phyloP scores from a whole-genome alignment of 352 stramenopile genomes.

The Aphanomyces invadans region DNA sequence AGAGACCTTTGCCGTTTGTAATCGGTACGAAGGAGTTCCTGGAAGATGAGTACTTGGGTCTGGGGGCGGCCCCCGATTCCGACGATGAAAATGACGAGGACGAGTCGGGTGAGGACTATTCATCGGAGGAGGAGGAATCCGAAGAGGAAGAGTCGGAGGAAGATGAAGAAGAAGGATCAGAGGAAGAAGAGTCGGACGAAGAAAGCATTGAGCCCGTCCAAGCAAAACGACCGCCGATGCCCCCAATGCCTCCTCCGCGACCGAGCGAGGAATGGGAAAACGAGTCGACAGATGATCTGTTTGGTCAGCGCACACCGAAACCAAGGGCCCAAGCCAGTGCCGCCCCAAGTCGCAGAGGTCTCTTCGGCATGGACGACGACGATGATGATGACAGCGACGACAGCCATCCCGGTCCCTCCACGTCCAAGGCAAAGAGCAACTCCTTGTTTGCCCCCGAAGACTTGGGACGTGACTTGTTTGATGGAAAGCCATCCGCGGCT shows the following conservation, averaged over 20 bases:
- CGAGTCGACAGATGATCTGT: slow-evolving; percentile 34
- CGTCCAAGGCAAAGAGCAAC: background rate
- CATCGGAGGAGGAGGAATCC: slow-evolving; percentile 33
- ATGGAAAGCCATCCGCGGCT: slow-evolving; percentile 21
- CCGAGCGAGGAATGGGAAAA: slow-evolving; percentile 27
- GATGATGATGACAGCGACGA: slow-evolving; percentile 1
- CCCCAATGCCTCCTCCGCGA: slow-evolving; percentile 15
- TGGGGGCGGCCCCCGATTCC: slow-evolving; percentile 57
- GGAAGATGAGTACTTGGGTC: slow-evolving; percentile 72
- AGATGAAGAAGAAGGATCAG: slow-evolving; percentile 14
- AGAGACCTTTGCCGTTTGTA: slow-evolving; percentile 77
- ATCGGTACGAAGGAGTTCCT: slow-evolving; percentile 82
- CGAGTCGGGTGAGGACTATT: slow-evolving; percentile 51
- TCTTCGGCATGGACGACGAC: slow-evolving; percentile 11
- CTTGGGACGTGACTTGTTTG: slow-evolving; percentile 15
- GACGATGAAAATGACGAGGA: slow-evolving; percentile 51
- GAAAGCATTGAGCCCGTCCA: background rate
- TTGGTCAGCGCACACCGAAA: slow-evolving; percentile 35
- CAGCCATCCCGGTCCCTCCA: slow-evolving; percentile 22
- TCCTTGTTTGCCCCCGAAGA: slow-evolving; percentile 22
- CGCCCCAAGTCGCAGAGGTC: background rate
- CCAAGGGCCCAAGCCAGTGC: slow-evolving; percentile 29
- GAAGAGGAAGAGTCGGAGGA: slow-evolving; percentile 26
- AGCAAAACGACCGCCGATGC: background rate
- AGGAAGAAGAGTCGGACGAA: slow-evolving; percentile 1